Conservation (phyloP, 2,329 filamentous ascomycete species). For the Cladosporium halotolerans region DNA sequence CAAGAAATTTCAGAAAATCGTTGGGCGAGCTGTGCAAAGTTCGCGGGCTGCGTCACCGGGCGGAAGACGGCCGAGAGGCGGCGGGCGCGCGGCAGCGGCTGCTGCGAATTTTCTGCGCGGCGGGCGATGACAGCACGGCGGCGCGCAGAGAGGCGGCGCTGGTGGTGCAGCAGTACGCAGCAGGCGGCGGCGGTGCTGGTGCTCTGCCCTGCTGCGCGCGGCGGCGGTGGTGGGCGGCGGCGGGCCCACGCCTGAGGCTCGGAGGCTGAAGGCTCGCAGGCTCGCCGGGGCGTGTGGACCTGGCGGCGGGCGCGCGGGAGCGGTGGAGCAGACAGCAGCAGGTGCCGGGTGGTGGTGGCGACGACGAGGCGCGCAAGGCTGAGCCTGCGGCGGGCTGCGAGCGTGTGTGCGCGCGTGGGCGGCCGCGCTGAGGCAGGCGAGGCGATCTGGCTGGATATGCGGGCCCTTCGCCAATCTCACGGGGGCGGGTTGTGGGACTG, state of each 20-base stretch:
- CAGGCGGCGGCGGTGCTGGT: background rate
- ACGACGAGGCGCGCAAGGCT: slow-evolving; percentile 8
- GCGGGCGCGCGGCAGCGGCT: background rate
- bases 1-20: background rate
- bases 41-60: background rate
- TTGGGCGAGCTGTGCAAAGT: background rate
- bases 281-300: slow-evolving; percentile 7
- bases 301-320: slow-evolving; percentile 8
- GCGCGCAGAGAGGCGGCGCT: background rate
- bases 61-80: background rate
- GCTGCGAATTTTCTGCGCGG: background rate
- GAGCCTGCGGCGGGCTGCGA: background rate
- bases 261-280: background rate
- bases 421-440: background rate
- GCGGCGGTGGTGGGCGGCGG: background rate
- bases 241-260: slow-evolving; percentile 8
- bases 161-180: background rate
- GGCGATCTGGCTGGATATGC: slow-evolving; percentile 5
- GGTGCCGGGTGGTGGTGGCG: slow-evolving; percentile 7
- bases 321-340: slow-evolving; percentile 11
- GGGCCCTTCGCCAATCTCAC: slow-evolving; percentile 10
- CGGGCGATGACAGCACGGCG: background rate
- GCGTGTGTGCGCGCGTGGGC: background rate
- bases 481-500: slow-evolving; percentile 8
- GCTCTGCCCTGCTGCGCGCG: background rate